phyloP scores from a whole-genome alignment of 768 basidiomycete species.

The Phylloporus scabripes region DNA sequence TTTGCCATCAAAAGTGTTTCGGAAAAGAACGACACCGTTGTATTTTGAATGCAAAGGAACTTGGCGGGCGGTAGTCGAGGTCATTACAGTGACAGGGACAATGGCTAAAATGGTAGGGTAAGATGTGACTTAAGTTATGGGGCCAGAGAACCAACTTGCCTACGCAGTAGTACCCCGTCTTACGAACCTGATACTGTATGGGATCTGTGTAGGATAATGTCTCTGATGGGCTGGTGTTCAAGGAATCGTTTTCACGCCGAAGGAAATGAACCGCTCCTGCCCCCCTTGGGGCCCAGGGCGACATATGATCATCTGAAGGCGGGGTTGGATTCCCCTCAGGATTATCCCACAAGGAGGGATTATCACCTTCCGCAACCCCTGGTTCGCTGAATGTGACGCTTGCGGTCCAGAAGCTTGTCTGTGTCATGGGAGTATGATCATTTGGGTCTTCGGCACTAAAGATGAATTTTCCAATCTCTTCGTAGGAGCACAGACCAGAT shows the following conservation, averaged over 20 bases:
- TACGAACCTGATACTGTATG: constrained; percentile 76
- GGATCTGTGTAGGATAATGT: constrained; percentile 58
- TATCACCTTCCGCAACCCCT: constrained; percentile 4
- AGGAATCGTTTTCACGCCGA: constrained; percentile 23
- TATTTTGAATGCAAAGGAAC: constrained; percentile 70
- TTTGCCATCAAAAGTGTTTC: constrained; percentile 82
- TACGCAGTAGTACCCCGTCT: constrained; percentile 95
- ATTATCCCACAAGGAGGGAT: constrained; percentile 51
- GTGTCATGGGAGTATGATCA: constrained; percentile 49
- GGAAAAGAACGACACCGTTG: constrained; percentile 75
- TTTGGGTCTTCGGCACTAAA: constrained; percentile 53
- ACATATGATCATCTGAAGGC: constrained; percentile 42
- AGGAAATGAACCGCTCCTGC: constrained; percentile 6
- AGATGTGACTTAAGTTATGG: not conserved
- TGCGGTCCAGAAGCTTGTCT: constrained; percentile 87
- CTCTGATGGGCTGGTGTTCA: constrained; percentile 47
- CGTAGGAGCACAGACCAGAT: constrained; percentile 60
- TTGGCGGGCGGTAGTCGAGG: constrained; percentile 29
- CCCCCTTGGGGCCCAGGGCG: constrained; percentile 42
- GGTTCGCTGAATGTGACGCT: constrained; percentile 57
- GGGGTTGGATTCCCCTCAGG: constrained; percentile 55
- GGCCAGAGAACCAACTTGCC: constrained; percentile 50
- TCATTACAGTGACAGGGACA: constrained; percentile 82
- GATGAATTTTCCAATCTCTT: constrained; percentile 87
- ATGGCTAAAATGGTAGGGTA: constrained; percentile 48